Evolutionary conservation across 2,329 filamentous ascomycete genomes (phyloP).

Genomic region (Colletotrichum lindemuthianum): DNA sequence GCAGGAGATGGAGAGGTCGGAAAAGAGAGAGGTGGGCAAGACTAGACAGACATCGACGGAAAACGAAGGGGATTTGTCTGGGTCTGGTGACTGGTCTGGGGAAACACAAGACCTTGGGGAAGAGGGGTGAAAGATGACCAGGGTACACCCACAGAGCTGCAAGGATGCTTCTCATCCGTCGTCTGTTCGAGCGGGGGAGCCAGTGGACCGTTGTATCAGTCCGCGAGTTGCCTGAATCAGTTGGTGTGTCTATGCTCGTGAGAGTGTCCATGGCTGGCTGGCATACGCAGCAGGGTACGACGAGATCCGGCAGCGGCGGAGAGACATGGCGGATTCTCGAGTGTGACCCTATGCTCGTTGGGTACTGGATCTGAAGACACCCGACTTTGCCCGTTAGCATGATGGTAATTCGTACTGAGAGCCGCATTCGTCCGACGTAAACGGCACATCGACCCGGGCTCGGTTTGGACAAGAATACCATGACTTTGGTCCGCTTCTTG

Average conservation of each 20-base stretch:
- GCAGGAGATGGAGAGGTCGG: constrained; percentile 20
- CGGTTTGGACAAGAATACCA: neutral
- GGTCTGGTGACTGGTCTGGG: constrained; percentile 21
- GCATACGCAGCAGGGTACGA: too few relatives aligned
- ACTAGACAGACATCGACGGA: constrained; percentile 26
- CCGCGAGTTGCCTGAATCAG: neutral
- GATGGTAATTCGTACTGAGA: too few relatives aligned
- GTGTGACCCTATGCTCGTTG: too few relatives aligned
- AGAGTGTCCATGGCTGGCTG: too few relatives aligned
- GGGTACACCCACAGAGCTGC: constrained; percentile 7
- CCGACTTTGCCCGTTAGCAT: constrained; percentile 6
- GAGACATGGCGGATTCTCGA: neutral
- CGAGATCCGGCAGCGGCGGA: neutral
- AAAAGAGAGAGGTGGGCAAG: constrained; percentile 25
- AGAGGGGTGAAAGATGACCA: constrained; percentile 2
- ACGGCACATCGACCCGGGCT: too few relatives aligned
- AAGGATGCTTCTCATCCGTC: constrained; percentile 9
- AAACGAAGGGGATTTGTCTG: constrained; percentile 30
- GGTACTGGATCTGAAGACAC: too few relatives aligned
- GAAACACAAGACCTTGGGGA: constrained; percentile 16
- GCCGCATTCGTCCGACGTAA: too few relatives aligned
- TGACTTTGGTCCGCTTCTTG: neutral
- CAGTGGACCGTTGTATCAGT: neutral
- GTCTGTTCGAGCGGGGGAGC: constrained; percentile 2
- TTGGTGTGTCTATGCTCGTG: neutral